Percentiles rank a stretch among this genome's conserved stretches.
These are phyloP conservation scores for Aspergillus sojae DNA, from an alignment of 2,329 filamentous ascomycete genomes.

Conservation along the genomic window DNA sequence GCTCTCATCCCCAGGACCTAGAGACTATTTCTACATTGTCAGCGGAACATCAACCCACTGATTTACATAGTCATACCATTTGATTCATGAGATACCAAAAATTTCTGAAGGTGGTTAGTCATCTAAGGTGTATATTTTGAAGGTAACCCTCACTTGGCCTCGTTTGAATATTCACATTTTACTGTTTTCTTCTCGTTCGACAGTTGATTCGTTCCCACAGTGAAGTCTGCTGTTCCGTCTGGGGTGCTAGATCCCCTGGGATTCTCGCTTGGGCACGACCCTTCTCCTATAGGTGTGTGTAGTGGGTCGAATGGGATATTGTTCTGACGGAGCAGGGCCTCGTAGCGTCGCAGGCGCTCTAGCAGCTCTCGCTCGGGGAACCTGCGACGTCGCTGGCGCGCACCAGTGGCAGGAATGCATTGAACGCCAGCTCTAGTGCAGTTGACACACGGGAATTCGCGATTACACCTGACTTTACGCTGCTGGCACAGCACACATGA, in stretches of 20 bases:
- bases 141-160: constrained; percentile 17
- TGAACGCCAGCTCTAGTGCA: constrained; percentile 66
- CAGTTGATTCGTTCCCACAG: not conserved
- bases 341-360: constrained; percentile 70
- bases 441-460: constrained; percentile 70
- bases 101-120: constrained; percentile 41
- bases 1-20: not conserved
- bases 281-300: constrained; percentile 34
- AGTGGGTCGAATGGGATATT: constrained; percentile 71
- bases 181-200: not conserved
- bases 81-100: constrained; percentile 52
- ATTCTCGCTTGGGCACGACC: constrained; percentile 18
- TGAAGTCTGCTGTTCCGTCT: not conserved
- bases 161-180: constrained; percentile 1
- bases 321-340: constrained; percentile 65
- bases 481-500: constrained; percentile 72
- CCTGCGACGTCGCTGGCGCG: constrained; percentile 58
- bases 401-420: constrained; percentile 43
- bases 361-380: constrained; percentile 72
- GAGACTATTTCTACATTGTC: not conserved
- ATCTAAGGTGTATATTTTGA: not conserved
- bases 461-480: constrained; percentile 64
- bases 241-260: not conserved
- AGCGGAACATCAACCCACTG: not conserved
- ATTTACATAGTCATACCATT: constrained; percentile 34